Evolutionary conservation across 305 asterid genomes (phyloP).

Genomic region (Fraxinus sp.): DNA sequence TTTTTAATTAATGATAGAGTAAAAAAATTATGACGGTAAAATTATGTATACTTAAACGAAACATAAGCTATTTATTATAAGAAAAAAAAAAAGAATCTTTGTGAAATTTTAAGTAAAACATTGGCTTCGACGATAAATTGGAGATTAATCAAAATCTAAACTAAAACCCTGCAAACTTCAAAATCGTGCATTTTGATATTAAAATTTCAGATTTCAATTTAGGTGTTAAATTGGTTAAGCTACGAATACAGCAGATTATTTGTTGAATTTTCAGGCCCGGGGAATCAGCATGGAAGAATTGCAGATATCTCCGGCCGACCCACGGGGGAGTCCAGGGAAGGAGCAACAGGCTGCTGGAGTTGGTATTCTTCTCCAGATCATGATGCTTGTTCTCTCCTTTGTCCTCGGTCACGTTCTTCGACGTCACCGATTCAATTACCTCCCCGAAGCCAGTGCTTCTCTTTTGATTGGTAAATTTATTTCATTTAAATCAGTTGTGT

Average conservation of each 20-base stretch:
- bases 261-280: conserved; percentile 17
- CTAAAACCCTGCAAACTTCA: conserved; percentile 12
- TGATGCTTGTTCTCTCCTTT: conserved; percentile 96
- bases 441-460: conserved; percentile 98
- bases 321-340: conserved; percentile 76
- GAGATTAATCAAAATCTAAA: neutral
- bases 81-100: neutral
- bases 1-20: too few relatives aligned
- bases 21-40: neutral
- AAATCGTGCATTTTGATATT: neutral
- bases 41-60: neutral
- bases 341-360: conserved; percentile 98
- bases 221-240: neutral
- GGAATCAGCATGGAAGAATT: conserved; percentile 67
- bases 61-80: neutral
- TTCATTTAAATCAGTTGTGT: neutral
- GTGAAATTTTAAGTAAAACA: neutral
- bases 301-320: conserved; percentile 76
- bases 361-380: conserved; percentile 96
- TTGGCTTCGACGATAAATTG: neutral
- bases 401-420: conserved; percentile 97
- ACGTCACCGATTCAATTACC: conserved; percentile 85
- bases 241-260: neutral
- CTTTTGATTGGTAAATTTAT: conserved; percentile 70
- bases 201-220: neutral